phyloP scores from a whole-genome alignment of 1,139 yeast genomes.

The Debaryomyces coudertii region DNA sequence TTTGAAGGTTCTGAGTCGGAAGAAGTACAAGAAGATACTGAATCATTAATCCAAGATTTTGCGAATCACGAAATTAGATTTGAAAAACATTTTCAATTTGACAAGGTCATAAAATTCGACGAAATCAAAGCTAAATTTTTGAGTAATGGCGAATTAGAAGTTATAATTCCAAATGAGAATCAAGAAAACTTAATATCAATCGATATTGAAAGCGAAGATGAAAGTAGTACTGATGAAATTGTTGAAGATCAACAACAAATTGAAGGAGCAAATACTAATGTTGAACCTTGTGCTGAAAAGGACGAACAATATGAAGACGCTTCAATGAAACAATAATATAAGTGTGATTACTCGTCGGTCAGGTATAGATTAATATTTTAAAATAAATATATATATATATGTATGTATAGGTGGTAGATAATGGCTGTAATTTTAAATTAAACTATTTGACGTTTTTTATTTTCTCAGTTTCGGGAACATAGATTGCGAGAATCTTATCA shows the following conservation, averaged over 20 bases:
- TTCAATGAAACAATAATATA: constrained; percentile 15
- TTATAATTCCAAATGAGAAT: constrained; percentile 44
- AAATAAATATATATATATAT: background rate
- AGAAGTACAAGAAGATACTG: constrained; percentile 48
- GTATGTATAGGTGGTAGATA: background rate
- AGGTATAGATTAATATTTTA: background rate
- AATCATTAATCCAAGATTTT: constrained; percentile 42
- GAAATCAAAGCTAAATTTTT: constrained; percentile 45
- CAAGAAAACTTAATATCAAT: constrained; percentile 30
- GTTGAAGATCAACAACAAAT: constrained; percentile 14
- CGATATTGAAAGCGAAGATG: constrained; percentile 25
- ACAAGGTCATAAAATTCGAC: constrained; percentile 42
- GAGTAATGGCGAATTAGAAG: constrained; percentile 46
- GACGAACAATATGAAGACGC: constrained; percentile 20
- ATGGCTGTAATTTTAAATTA: background rate
- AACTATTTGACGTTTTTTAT: background rate
- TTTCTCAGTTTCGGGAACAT: too few species aligned
- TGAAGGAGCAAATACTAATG: background rate
- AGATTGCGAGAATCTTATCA: background rate
- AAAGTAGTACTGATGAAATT: constrained; percentile 24
- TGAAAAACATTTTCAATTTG: constrained; percentile 51
- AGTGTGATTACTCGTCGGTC: background rate
- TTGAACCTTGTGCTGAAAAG: constrained; percentile 12
- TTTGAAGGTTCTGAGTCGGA: constrained; percentile 23
- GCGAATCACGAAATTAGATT: constrained; percentile 46